Evolutionary conservation across 2,329 filamentous ascomycete species (phyloP).

Genomic region (Penicillium sp.): DNA sequence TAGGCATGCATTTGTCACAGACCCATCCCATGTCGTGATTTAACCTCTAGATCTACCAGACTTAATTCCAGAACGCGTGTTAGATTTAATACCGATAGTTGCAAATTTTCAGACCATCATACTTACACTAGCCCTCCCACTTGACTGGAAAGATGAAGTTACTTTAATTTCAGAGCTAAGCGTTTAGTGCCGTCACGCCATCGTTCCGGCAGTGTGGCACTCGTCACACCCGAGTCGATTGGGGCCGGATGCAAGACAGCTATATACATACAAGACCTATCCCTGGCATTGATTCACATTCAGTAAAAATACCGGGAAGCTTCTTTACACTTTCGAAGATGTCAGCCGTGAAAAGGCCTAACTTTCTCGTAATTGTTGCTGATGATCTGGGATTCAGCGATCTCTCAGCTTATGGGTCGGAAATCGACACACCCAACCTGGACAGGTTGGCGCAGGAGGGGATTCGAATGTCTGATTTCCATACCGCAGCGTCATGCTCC

Average conservation of each 20-base stretch:
- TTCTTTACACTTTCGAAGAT: neutral
- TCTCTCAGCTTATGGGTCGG: slow-evolving; percentile 31
- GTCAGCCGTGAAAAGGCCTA: neutral
- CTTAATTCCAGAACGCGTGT: neutral
- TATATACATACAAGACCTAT: neutral
- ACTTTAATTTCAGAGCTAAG: neutral
- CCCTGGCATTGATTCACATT: neutral
- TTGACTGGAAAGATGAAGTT: neutral
- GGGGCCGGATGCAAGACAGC: neutral
- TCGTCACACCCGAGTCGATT: neutral
- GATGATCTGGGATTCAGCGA: slow-evolving; percentile 39
- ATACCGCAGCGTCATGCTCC: slow-evolving; percentile 63
- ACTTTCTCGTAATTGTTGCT: slow-evolving; percentile 8
- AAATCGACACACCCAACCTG: slow-evolving; percentile 36
- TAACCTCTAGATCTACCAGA: neutral
- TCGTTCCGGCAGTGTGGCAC: neutral
- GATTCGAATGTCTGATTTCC: slow-evolving; percentile 54
- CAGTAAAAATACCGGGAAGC: neutral
- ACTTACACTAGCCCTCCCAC: neutral
- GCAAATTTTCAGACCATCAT: neutral
- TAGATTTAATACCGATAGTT: neutral
- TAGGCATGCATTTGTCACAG: neutral
- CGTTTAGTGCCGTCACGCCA: neutral
- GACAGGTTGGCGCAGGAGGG: slow-evolving; percentile 14
- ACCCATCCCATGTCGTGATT: neutral